These are phyloP conservation scores for Colletotrichum musae DNA, from an alignment of 2,329 filamentous ascomycete species.

Conservation along the genomic window DNA sequence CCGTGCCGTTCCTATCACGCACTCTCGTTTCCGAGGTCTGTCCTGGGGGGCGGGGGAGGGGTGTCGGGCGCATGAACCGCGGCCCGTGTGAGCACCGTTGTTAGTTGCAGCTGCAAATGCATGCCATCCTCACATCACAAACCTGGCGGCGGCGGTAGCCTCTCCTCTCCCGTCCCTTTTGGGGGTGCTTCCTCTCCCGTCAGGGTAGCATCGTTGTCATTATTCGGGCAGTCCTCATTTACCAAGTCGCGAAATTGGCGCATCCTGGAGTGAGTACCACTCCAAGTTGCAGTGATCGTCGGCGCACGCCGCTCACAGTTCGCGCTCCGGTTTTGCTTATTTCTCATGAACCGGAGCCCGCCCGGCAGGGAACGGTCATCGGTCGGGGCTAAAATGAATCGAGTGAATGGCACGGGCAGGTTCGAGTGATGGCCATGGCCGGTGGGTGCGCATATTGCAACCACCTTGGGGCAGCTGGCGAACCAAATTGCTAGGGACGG, in stretches of 20 bases:
- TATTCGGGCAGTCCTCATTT: conserved; percentile 25
- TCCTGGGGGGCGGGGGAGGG: neutral
- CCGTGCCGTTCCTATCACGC: conserved; percentile 18
- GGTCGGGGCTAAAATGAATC: neutral
- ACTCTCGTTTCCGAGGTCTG: conserved; percentile 26
- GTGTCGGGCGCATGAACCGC: conserved; percentile 34
- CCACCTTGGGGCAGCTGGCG: conserved; percentile 2
- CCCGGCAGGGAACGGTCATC: neutral
- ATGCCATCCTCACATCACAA: conserved; percentile 41
- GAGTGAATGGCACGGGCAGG: neutral
- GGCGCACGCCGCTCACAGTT: conserved; percentile 13
- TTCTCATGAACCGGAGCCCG: neutral
- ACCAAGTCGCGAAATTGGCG: conserved; percentile 30
- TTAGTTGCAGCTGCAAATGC: conserved; percentile 41
- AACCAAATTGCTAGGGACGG: conserved; percentile 40
- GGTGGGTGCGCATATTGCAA: conserved; percentile 2
- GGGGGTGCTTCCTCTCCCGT: conserved; percentile 8
- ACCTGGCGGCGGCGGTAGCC: neutral
- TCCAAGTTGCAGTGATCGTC: conserved; percentile 23
- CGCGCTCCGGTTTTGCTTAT: conserved; percentile 18
- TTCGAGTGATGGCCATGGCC: conserved; percentile 1
- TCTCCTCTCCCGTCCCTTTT: conserved; percentile 11
- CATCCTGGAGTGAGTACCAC: conserved; percentile 8
- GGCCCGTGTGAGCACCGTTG: conserved; percentile 34
- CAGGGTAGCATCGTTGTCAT: conserved; percentile 21